Percentiles rank a stretch among this genome's conserved stretches.
phyloP scores from a whole-genome alignment of 441 rosid genomes.

The Metrosideros polymorpha region DNA sequence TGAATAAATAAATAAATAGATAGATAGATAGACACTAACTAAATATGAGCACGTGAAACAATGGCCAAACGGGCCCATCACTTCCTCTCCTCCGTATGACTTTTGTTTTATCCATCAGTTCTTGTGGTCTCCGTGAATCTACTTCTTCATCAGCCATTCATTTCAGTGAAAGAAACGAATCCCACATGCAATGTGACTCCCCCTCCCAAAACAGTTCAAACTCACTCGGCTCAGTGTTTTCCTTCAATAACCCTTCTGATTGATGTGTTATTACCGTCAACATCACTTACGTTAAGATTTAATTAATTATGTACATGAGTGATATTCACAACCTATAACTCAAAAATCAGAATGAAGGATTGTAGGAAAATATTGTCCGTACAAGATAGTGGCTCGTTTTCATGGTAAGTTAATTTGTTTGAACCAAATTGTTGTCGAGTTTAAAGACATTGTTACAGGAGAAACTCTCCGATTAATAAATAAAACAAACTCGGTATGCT shows the following conservation, averaged over 20 bases:
- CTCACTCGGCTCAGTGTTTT: too few relatives aligned
- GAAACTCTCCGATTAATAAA: background rate
- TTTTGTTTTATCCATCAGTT: background rate
- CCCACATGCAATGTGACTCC: background rate
- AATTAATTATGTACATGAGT: background rate
- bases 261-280: fast-evolving
- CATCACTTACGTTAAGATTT: background rate
- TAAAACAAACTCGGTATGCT: background rate
- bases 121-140: background rate
- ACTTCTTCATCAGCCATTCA: background rate
- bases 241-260: background rate
- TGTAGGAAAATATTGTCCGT: background rate
- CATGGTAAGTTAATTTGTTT: background rate
- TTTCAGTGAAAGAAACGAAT: background rate
- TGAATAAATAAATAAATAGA: background rate
- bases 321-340: background rate
- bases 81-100: background rate
- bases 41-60: background rate
- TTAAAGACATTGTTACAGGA: background rate
- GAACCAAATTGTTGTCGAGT: background rate
- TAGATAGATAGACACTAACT: background rate
- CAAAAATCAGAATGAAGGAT: fast-evolving
- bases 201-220: background rate
- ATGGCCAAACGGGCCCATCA: background rate
- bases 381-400: background rate